Base-by-base conservation (phyloP, 257 asterid species). In the Misopates orontium region DNA sequence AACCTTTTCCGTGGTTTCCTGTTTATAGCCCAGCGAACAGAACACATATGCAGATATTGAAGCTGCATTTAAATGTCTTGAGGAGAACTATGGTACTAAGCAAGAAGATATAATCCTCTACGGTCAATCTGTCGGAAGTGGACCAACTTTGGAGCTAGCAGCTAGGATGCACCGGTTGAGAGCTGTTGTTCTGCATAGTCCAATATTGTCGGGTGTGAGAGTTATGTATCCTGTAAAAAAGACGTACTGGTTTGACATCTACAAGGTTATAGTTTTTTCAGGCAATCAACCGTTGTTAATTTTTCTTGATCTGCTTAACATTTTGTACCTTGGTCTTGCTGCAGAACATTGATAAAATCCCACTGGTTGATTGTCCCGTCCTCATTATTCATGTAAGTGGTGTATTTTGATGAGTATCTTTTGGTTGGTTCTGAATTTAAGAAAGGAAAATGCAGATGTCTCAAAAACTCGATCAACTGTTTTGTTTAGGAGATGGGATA, bases 381-480 rank as follows among this genome's bases (percentile, higher is more conserved):
- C 92, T 91, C 44, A 67, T 91, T 62, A 85, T 91, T 62, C 98
- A 91, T 60, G 98, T 91, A 76, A 91, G 98, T 73, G 44, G 13
- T 56, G 36, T 36, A 55, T 20, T 61, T 51, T 36, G 9, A 16
- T n/a, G 10, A 36, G 42, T 36, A 36, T 36, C 6, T 36, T 36
- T 52, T 19, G 20, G 12, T 53, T 41, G 1, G 12, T 22, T 23
- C 18, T 8, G 7, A 59, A 16, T 36, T 57, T 17, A 41, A 28
- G 4, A 28, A 17, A 15, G 15, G 21, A 0, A 16, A 10, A 36
- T 36, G 8, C 11, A 36, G 11, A 36, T 36, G 42, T 3, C 42
- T 36, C 42, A 22, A 10, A 17, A 64, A 13, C 44, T 19, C 36
- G 36, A 28, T 36, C 23, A 48, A 44, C 44, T 55, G 44, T 12